A percentile compares a stretch with the other conserved stretches of the same genome.
Conservation (phyloP, 177 flowering plant genomes). For the Vitis hybrid region DNA sequence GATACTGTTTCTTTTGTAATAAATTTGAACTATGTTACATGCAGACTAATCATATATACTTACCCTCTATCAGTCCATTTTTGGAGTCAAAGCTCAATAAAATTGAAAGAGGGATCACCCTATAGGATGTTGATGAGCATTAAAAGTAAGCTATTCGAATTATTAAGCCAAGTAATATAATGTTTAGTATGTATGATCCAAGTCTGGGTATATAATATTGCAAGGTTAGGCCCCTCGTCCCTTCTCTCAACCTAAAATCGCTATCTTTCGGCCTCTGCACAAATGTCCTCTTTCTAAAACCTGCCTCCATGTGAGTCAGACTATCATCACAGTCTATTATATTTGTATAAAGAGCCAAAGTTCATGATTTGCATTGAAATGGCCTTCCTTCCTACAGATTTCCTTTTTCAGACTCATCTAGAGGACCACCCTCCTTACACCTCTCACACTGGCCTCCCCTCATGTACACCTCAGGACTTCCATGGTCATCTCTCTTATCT, state of each 20-base stretch:
- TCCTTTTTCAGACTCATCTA: constrained; percentile 35
- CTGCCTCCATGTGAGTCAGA: constrained; percentile 20
- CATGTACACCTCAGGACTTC: constrained; percentile 37
- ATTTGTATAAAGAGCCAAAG: neutral
- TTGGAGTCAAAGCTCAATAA: no score
- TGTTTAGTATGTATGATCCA: no score
- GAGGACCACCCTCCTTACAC: constrained; percentile 26
- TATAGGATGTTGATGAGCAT: no score
- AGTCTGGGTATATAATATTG: no score
- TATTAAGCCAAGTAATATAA: no score
- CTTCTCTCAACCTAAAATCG: constrained; percentile 22
- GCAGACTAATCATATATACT: no score
- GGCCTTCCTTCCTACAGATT: constrained; percentile 38
- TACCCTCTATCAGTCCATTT: no score
- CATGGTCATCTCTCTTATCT: constrained; percentile 25
- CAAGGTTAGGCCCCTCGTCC: constrained; percentile 17
- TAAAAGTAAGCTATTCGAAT: no score
- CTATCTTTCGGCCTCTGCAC: constrained; percentile 32
- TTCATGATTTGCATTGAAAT: constrained; percentile 12
- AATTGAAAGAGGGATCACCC: no score
- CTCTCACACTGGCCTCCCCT: constrained; percentile 29
- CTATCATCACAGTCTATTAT: neutral
- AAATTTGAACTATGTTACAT: no score
- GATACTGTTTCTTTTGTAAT: no score
- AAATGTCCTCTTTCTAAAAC: constrained; percentile 19